Percentiles rank a stretch among this genome's conserved stretches.
phyloP scores from a whole-genome alignment of 2,329 filamentous ascomycete species.

The Coccinonectria pachysandricola region DNA sequence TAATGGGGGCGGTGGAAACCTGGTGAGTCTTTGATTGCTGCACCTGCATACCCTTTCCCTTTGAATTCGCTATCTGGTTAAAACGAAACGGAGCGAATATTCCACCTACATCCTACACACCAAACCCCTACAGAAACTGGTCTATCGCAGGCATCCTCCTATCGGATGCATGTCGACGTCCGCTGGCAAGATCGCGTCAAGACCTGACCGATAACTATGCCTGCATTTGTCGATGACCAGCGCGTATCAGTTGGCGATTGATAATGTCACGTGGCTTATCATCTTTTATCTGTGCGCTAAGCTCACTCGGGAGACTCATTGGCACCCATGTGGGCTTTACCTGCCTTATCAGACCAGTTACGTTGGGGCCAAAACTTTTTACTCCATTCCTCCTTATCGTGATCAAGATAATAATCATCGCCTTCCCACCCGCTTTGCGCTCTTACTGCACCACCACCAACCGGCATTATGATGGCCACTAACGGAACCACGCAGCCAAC shows the following conservation, averaged over 20 bases:
- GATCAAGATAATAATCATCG: constrained; percentile 26
- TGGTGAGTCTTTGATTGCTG: constrained; percentile 34
- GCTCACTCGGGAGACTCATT: constrained; percentile 8
- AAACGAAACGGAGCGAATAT: no score
- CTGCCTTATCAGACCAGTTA: constrained; percentile 27
- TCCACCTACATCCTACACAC: constrained; percentile 4
- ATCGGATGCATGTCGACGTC: no score
- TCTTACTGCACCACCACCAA: constrained; percentile 20
- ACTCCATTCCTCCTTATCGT: constrained; percentile 30
- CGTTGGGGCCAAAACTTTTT: constrained; percentile 23
- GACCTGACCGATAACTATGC: constrained; percentile 3
- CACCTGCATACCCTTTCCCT: no score
- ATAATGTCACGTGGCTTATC: constrained; percentile 23
- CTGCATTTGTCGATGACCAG: constrained; percentile 3
- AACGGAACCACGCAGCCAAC: constrained; percentile 71
- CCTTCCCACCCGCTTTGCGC: constrained; percentile 17
- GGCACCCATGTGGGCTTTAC: constrained; percentile 18
- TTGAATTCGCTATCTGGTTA: no score
- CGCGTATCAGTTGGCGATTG: constrained; percentile 13
- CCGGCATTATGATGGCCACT: constrained; percentile 39
- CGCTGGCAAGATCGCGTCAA: no score
- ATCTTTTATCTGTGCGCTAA: no score
- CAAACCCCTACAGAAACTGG: constrained; percentile 5
- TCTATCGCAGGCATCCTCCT: constrained; percentile 1
- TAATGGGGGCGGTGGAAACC: constrained; percentile 28